phyloP scores from a whole-genome alignment of 441 rosid species.

The Lagerstroemia fauriei region DNA sequence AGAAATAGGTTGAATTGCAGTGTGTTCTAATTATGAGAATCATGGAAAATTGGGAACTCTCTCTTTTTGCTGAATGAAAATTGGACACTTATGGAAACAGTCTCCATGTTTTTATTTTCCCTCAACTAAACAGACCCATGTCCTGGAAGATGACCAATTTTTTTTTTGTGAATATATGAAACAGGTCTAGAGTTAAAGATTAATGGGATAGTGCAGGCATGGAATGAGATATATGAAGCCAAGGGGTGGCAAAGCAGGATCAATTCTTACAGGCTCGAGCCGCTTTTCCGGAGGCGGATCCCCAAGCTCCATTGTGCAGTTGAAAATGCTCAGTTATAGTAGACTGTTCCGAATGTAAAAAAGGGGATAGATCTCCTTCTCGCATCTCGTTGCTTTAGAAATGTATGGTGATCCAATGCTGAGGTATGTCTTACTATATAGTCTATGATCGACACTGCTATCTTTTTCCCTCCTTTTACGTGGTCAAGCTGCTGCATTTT shows the following conservation, averaged over 20 bases:
- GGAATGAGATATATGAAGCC: slow-evolving; percentile 60
- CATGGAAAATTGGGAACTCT: too few species aligned
- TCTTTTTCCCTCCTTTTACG: not conserved
- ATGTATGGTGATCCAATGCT: not conserved
- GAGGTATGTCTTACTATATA: not conserved
- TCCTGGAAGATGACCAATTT: not conserved
- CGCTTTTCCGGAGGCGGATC: slow-evolving; percentile 49
- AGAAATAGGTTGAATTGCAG: too few species aligned
- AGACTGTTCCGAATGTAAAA: not conserved
- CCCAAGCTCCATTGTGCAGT: slow-evolving; percentile 42
- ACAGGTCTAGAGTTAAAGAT: slow-evolving; percentile 53
- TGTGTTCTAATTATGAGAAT: too few species aligned
- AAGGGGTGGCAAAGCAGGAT: slow-evolving; percentile 49
- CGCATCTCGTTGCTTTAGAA: not conserved
- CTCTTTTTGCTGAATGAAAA: not conserved
- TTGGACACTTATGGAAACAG: not conserved
- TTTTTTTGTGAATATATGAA: not conserved
- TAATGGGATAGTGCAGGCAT: slow-evolving; percentile 57
- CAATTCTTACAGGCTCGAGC: slow-evolving; percentile 56
- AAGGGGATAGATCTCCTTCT: not conserved
- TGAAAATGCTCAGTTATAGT: slow-evolving; percentile 33
- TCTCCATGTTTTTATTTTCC: too few species aligned
- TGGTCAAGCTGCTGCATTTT: not conserved
- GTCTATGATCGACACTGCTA: not conserved
- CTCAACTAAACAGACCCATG: not conserved